phyloP scores from a whole-genome alignment of 2,329 filamentous ascomycete species.

The Colletotrichum incanum region DNA sequence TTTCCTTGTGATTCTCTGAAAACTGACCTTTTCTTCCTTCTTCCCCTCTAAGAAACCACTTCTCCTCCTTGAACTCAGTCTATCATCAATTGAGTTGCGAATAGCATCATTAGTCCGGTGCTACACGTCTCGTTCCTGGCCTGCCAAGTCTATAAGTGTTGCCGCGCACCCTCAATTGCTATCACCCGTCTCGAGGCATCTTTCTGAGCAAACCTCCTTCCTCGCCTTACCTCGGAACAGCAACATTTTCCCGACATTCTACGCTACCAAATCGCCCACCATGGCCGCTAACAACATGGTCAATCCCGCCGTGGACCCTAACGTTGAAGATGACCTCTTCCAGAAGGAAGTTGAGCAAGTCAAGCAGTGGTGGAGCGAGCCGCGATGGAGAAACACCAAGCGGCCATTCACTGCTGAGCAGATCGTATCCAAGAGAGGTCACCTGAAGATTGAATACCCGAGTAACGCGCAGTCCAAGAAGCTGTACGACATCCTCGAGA shows the following conservation, averaged over 20 bases:
- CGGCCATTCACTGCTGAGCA: conserved; percentile 95
- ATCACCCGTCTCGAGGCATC: neutral
- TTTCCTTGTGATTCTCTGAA: conserved; percentile 45
- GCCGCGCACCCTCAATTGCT: conserved; percentile 1
- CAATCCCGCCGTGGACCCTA: conserved; percentile 69
- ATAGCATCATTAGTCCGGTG: conserved; percentile 40
- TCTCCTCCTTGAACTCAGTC: conserved; percentile 31
- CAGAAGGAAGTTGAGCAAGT: conserved; percentile 88
- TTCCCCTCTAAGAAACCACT: conserved; percentile 27
- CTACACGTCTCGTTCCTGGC: conserved; percentile 8
- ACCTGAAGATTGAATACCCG: conserved; percentile 90
- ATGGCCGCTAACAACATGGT: conserved; percentile 77
- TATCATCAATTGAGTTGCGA: conserved; percentile 26
- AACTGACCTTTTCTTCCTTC: conserved; percentile 41
- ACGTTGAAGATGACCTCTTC: conserved; percentile 77
- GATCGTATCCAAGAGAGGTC: conserved; percentile 95
- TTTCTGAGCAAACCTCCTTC: neutral
- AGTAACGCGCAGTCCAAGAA: conserved; percentile 94
- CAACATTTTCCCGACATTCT: neutral
- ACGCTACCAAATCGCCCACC: conserved; percentile 47
- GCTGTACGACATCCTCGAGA: conserved; percentile 91
- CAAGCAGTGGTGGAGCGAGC: conserved; percentile 94
- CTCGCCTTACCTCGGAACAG: conserved; percentile 7
- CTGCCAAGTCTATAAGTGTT: conserved; percentile 1
- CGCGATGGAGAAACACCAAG: conserved; percentile 93